These are phyloP conservation scores for Pleurotus platypus DNA, from an alignment of 768 basidiomycete genomes.

Conservation along the genomic window DNA sequence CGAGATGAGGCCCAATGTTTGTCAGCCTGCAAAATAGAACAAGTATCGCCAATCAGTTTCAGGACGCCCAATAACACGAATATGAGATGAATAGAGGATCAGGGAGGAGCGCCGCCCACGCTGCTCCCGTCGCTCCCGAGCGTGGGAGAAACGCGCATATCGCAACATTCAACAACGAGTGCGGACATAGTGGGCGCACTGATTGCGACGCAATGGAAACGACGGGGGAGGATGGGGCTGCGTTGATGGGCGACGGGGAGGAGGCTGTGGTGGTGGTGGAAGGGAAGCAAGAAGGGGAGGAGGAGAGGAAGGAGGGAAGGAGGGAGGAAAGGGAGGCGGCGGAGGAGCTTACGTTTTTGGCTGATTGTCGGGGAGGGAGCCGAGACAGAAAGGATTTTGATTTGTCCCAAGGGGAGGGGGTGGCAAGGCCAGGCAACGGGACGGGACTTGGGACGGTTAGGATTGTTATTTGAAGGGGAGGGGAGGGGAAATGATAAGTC, in stretches of 20 bases:
- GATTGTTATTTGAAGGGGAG: neutral
- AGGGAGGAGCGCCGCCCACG: neutral
- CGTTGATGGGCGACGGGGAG: neutral
- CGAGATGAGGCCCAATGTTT: neutral
- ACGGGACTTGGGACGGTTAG: neutral
- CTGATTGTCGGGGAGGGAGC: neutral
- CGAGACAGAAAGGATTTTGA: slow-evolving; percentile 2
- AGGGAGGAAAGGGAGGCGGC: slow-evolving; percentile 6
- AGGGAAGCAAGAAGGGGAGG: slow-evolving; percentile 7
- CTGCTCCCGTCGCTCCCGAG: neutral
- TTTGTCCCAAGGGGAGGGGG: neutral
- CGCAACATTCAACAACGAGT: neutral
- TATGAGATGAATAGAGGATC: neutral
- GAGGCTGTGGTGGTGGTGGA: slow-evolving; percentile 4
- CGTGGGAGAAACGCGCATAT: neutral
- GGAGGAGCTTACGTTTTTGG: slow-evolving; percentile 8
- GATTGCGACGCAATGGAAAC: too few relatives aligned
- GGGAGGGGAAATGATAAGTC: neutral
- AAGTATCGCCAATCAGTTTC: neutral
- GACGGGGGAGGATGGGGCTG: neutral
- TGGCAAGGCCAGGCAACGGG: slow-evolving; percentile 1
- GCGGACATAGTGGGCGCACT: neutral
- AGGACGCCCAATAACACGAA: neutral
- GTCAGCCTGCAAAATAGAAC: neutral
- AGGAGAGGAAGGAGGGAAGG: slow-evolving; percentile 2